phyloP scores from a whole-genome alignment of 1,284 basidiomycete genomes.

The Testicularia cyperi region DNA sequence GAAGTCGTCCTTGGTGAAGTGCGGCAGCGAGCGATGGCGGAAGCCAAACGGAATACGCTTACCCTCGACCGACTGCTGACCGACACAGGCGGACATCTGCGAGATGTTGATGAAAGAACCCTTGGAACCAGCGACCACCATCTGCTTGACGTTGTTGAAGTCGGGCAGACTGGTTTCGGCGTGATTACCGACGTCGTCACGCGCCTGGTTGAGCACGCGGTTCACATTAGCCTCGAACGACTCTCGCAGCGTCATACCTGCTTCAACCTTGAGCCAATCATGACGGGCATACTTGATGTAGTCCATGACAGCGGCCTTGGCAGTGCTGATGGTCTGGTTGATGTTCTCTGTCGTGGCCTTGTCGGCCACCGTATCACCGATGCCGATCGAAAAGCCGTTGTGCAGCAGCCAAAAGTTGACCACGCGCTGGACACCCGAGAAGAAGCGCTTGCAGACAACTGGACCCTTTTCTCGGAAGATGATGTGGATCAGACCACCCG shows the following conservation, averaged over 20 bases:
- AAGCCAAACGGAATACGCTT: constrained; percentile 98
- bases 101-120: constrained; percentile 95
- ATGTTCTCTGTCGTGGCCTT: constrained; percentile 79
- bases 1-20: constrained; percentile 99
- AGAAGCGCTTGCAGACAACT: constrained; percentile 85
- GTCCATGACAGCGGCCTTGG: constrained; percentile 66
- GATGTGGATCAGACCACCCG: constrained; percentile 89
- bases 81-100: constrained; percentile 99
- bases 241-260: constrained; percentile 99
- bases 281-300: constrained; percentile 55
- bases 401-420: constrained; percentile 99
- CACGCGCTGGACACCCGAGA: constrained; percentile 89
- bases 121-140: constrained; percentile 98
- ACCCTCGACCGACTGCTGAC: constrained; percentile 97
- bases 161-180: constrained; percentile 95
- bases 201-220: constrained; percentile 87
- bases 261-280: constrained; percentile 57
- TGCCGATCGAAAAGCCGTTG: constrained; percentile 98
- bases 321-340: constrained; percentile 76
- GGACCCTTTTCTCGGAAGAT: constrained; percentile 98
- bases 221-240: constrained; percentile 94
- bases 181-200: constrained; percentile 90
- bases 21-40: constrained; percentile 90
- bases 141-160: constrained; percentile 99
- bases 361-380: constrained; percentile 97